Conservation (phyloP, 257 asterid genomes). For the Solanum corneliomulleri region DNA sequence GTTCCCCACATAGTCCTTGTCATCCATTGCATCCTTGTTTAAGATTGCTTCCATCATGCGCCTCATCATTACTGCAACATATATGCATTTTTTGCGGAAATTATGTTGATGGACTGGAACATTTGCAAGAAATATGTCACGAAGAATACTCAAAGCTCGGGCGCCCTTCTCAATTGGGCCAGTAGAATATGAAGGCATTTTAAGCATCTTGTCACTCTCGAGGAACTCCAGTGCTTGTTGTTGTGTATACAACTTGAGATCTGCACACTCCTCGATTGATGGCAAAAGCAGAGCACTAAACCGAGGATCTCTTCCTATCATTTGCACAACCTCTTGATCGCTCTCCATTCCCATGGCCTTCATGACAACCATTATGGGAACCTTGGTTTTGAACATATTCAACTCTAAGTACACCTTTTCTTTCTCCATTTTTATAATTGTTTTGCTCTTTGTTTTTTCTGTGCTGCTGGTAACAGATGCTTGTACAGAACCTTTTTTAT, state of each 20-base stretch:
- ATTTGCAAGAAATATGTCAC: constrained; percentile 62
- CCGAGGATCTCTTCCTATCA: constrained; percentile 97
- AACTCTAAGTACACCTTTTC: constrained; percentile 65
- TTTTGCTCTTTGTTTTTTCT: constrained; percentile 62
- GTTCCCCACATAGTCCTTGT: constrained; percentile 97
- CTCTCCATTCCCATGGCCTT: constrained; percentile 99
- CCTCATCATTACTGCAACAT: constrained; percentile 90
- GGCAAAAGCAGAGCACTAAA: constrained; percentile 78
- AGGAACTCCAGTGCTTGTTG: constrained; percentile 71
- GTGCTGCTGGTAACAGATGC: constrained; percentile 93
- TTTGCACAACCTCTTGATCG: constrained; percentile 96
- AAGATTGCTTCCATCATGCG: constrained; percentile 94
- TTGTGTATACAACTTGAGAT: constrained; percentile 52
- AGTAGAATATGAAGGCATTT: constrained; percentile 13
- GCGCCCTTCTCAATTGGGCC: constrained; percentile 45
- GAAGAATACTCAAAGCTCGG: constrained; percentile 53
- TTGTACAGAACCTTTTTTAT: constrained; percentile 89
- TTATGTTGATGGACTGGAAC: constrained; percentile 55
- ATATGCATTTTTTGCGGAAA: constrained; percentile 89
- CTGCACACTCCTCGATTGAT: constrained; percentile 88
- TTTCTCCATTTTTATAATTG: constrained; percentile 78
- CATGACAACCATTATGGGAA: constrained; percentile 83
- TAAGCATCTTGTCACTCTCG: constrained; percentile 40
- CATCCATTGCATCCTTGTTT: constrained; percentile 96
- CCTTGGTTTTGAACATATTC: constrained; percentile 66